phyloP scores from a whole-genome alignment of 2,329 filamentous ascomycete species.

The Pseudonectria foliicola region DNA sequence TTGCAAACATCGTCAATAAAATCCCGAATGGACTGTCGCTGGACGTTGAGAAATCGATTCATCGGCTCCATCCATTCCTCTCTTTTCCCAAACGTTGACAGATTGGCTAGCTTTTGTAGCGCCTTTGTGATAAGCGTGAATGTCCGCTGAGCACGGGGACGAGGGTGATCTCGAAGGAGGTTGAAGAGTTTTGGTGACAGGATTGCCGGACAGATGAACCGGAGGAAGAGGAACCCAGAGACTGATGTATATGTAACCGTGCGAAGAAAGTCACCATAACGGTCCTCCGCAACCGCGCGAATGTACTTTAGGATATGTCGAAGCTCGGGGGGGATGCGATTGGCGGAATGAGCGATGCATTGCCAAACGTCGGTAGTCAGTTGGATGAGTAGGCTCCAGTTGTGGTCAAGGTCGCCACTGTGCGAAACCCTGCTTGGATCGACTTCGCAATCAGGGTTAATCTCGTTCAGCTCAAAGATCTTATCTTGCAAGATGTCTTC shows the following conservation, averaged over 20 bases:
- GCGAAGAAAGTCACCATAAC: slow-evolving; percentile 86
- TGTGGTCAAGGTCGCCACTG: slow-evolving; percentile 67
- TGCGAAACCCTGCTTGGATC: slow-evolving; percentile 69
- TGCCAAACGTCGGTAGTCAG: slow-evolving; percentile 82
- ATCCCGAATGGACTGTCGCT: slow-evolving; percentile 73
- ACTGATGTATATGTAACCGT: slow-evolving; percentile 91
- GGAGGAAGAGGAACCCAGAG: slow-evolving; percentile 86
- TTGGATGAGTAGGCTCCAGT: slow-evolving; percentile 71
- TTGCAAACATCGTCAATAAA: slow-evolving; percentile 84
- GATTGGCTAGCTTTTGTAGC: slow-evolving; percentile 81
- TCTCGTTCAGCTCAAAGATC: slow-evolving; percentile 80
- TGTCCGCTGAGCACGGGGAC: slow-evolving; percentile 74
- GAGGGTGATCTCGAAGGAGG: slow-evolving; percentile 74
- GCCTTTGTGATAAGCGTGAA: slow-evolving; percentile 90
- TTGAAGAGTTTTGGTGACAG: slow-evolving; percentile 92
- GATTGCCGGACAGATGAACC: slow-evolving; percentile 95
- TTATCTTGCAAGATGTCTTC: slow-evolving; percentile 82
- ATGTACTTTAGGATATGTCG: slow-evolving; percentile 85
- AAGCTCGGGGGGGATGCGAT: slow-evolving; percentile 71
- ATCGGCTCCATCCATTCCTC: slow-evolving; percentile 99
- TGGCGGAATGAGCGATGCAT: slow-evolving; percentile 67
- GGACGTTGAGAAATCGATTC: slow-evolving; percentile 75
- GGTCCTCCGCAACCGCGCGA: slow-evolving; percentile 84
- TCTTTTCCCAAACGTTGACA: slow-evolving; percentile 87
- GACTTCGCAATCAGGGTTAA: slow-evolving; percentile 89